phyloP scores from a whole-genome alignment of 306 rosid species.

The Citrullus mucosospermus region DNA sequence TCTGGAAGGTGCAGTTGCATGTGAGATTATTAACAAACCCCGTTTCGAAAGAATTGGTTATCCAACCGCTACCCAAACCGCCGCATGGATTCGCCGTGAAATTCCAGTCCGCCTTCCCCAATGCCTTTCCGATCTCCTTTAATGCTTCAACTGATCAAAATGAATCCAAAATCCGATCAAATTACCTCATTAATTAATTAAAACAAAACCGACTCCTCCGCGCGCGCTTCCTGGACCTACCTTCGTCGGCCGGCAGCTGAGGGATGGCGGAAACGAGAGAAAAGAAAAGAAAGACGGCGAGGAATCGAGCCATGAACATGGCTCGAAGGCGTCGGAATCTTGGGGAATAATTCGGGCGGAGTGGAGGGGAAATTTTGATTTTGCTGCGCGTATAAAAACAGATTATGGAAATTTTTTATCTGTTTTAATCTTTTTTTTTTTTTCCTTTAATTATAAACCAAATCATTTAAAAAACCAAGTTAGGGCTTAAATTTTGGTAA shows the following conservation, averaged over 20 bases:
- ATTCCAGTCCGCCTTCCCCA: conserved; percentile 41
- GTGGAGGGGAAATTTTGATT: neutral
- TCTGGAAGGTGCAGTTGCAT: conserved; percentile 29
- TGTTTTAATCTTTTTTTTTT: neutral
- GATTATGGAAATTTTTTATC: neutral
- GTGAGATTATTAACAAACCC: conserved; percentile 17
- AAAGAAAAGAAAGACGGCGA: neutral
- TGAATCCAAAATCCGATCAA: neutral
- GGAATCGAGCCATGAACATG: neutral
- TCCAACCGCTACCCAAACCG: conserved; percentile 19
- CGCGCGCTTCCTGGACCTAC: neutral
- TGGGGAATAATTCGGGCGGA: too few relatives aligned
- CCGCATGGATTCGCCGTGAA: conserved; percentile 43
- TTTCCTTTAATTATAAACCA: neutral
- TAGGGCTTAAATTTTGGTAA: neutral
- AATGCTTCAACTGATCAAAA: conserved; percentile 27
- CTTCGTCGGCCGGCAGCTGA: neutral
- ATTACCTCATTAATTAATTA: too few relatives aligned
- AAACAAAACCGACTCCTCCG: too few relatives aligned
- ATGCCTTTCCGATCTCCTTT: conserved; percentile 19
- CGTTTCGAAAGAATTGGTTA: neutral
- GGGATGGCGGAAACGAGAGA: neutral
- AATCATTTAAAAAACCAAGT: neutral
- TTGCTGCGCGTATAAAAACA: neutral
- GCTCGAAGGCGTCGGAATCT: neutral